Conservation (phyloP, 176 grass and related monocot species). For the Lolium rigidum region DNA sequence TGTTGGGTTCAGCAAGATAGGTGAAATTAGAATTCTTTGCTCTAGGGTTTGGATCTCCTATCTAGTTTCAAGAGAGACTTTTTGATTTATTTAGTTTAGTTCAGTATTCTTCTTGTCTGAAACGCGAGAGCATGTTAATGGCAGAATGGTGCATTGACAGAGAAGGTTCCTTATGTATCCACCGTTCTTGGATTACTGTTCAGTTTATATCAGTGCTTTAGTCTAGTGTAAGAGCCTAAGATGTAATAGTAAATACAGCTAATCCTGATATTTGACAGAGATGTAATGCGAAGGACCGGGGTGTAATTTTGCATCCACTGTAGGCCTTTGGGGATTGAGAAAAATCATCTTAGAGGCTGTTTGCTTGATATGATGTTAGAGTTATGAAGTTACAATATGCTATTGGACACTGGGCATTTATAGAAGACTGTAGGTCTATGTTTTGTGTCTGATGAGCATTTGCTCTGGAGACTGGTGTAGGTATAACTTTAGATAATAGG, state of each 20-base stretch:
- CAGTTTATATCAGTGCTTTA: background rate
- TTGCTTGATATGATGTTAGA: background rate
- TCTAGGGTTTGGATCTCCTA: background rate
- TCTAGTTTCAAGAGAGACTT: background rate
- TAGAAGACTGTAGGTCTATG: background rate
- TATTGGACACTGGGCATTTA: background rate
- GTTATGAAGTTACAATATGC: background rate
- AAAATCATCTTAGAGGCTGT: background rate
- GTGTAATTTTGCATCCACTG: background rate
- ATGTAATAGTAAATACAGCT: background rate
- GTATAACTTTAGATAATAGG: background rate
- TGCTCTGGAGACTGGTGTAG: background rate
- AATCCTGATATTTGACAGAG: background rate
- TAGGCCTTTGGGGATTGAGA: background rate
- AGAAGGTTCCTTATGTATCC: background rate
- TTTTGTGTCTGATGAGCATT: background rate
- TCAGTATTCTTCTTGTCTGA: background rate
- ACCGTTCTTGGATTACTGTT: background rate
- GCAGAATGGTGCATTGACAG: background rate
- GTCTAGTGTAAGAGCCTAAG: slow-evolving; percentile 1
- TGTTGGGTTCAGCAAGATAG: background rate
- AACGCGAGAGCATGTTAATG: background rate
- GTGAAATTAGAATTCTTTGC: slow-evolving; percentile 4
- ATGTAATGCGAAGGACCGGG: background rate
- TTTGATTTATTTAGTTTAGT: background rate